These are phyloP conservation scores for Calophaca sinica DNA, from an alignment of 306 rosid species.

Conservation along the genomic window DNA sequence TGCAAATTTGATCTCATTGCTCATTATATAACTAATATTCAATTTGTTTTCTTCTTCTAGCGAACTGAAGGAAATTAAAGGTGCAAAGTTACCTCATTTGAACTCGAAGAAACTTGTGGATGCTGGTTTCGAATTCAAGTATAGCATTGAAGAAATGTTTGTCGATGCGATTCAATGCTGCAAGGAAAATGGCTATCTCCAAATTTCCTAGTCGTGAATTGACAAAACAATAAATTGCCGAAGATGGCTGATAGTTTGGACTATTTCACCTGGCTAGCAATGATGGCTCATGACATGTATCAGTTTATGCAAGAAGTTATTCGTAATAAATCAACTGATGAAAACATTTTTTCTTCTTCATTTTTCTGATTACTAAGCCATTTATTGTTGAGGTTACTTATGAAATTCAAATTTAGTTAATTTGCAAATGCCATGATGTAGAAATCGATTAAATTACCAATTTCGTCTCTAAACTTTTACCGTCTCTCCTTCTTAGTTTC, in stretches of 20 bases:
- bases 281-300: conserved; percentile 7
- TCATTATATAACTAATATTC: not conserved
- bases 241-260: not conserved
- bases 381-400: too few species aligned
- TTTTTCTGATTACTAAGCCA: too few species aligned
- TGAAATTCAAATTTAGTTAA: too few species aligned
- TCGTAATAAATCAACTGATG: too few species aligned
- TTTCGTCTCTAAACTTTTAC: too few species aligned
- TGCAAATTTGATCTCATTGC: not conserved
- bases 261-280: not conserved
- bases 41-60: conserved; percentile 33
- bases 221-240: not conserved
- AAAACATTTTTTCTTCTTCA: too few species aligned
- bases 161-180: conserved; percentile 54
- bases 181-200: conserved; percentile 47
- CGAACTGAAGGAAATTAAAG: conserved; percentile 49
- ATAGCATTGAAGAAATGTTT: conserved; percentile 58
- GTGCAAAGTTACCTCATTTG: conserved; percentile 21
- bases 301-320: not conserved
- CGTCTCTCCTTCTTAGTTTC: too few species aligned
- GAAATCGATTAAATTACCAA: too few species aligned
- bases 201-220: not conserved
- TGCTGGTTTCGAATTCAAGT: conserved; percentile 59
- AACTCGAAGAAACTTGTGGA: conserved; percentile 61
- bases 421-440: too few species aligned